Conservation (phyloP, 768 basidiomycete genomes). For the Naganishia randhawae region DNA sequence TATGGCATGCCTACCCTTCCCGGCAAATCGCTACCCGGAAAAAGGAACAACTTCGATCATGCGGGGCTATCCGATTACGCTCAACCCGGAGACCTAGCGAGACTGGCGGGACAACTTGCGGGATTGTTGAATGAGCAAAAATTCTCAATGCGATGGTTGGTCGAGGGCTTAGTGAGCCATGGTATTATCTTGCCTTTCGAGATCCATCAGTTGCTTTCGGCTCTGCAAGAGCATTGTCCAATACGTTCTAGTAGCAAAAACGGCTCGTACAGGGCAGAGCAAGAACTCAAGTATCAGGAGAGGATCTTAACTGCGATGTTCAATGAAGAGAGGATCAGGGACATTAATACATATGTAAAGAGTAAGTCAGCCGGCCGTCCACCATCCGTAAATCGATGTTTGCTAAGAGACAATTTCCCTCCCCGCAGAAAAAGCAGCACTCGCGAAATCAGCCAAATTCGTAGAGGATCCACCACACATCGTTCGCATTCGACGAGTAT, state of each 20-base stretch:
- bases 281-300: neutral
- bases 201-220: constrained; percentile 24
- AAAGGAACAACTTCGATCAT: neutral
- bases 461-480: constrained; percentile 20
- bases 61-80: neutral
- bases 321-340: constrained; percentile 23
- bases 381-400: neutral
- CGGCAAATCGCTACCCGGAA: neutral
- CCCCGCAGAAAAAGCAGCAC: constrained; percentile 3
- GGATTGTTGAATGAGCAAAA: constrained; percentile 21
- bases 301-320: constrained; percentile 23
- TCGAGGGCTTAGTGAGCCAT: constrained; percentile 47
- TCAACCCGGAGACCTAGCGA: neutral
- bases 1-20: constrained; percentile 3
- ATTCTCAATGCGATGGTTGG: constrained; percentile 40
- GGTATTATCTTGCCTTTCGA: constrained; percentile 39
- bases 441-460: constrained; percentile 15
- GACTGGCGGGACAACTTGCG: neutral
- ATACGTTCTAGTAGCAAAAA: neutral
- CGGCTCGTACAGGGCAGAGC: neutral
- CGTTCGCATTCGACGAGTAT: constrained; percentile 23
- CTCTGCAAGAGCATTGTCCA: constrained; percentile 26
- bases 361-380: neutral
- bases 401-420: neutral
- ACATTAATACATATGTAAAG: constrained; percentile 18